Base-by-base conservation (phyloP, 306 rosid species). In the Hippophae rhamnoides region DNA sequence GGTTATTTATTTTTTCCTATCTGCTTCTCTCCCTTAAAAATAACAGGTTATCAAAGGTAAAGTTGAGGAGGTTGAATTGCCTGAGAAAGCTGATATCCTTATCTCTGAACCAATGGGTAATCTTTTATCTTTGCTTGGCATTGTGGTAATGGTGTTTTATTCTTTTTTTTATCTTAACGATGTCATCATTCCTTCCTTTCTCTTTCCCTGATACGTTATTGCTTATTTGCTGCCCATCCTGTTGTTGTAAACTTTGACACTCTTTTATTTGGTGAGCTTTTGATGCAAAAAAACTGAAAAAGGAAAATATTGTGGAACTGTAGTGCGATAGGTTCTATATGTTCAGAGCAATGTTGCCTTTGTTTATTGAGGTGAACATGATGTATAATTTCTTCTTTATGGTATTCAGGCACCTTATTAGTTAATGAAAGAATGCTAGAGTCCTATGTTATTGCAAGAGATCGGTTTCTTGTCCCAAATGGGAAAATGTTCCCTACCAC, bases 41-140 rank as follows among this genome's bases (percentile, higher is more conserved):
- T 41, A 41, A 54, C 58, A 90, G 98, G 98, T 90, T 23, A 73
- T 90, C 60, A 90, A 83, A 84, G 98, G 96, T 54, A 90, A 83
- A 73, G 89, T 87, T 59, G 97, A 90, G 73, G 97, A 90, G 40
- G 84, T 84, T 64, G 85, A 82, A 57, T 81, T 90, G 77, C 96
- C 98, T 6, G 92, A 87, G 83, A 90, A 87, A 75, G 98, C 96
- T 13, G 98, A 90, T 75, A 81, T 90, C 72, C 79, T 90, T 58
- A 90, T 90, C 68, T 90, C 98, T 5, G 98, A 90, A 87, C 98
- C 98, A 51, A 87, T 90, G 98, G 98, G 98, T 90, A 77, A 69
- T 78, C 52, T 71, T 59, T 45, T 27, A 31, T 54, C 52, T 47
- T 23, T 43, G 40, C 54, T 26, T 73, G 40, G 53, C 61, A 27